Evolutionary conservation across 495 filamentous ascomycete species (phyloP).

Genomic region (Sabuloglossum arenarium): DNA sequence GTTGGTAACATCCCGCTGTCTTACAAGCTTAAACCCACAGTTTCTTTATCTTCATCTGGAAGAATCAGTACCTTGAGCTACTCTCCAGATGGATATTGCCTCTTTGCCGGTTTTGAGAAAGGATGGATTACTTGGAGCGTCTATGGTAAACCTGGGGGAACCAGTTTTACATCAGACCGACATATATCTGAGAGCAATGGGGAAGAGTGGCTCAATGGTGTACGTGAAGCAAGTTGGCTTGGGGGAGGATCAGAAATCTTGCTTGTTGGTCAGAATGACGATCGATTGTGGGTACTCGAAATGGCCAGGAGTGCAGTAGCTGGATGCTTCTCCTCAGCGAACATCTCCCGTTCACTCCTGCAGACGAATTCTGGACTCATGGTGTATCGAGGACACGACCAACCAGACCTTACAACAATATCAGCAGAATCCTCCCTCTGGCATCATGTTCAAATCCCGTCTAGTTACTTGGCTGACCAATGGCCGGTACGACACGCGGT

Average conservation of each 20-base stretch:
- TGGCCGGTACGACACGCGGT: constrained; percentile 79
- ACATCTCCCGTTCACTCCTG: constrained; percentile 71
- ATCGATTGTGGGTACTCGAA: constrained; percentile 70
- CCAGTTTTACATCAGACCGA: constrained; percentile 53
- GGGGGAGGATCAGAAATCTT: constrained; percentile 73
- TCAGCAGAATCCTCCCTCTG: constrained; percentile 83
- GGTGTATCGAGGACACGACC: constrained; percentile 81
- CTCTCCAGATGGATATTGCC: constrained; percentile 89
- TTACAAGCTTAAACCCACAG: constrained; percentile 47
- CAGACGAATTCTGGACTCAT: constrained; percentile 70
- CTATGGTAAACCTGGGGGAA: constrained; percentile 71
- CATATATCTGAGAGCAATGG: constrained; percentile 38
- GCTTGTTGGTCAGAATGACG: constrained; percentile 42
- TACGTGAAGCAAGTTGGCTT: constrained; percentile 62
- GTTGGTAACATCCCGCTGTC: constrained; percentile 84
- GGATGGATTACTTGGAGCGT: constrained; percentile 97
- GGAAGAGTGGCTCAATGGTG: constrained; percentile 64
- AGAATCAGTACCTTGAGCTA: constrained; percentile 55
- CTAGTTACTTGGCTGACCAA: constrained; percentile 65
- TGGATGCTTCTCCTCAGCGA: constrained; percentile 75
- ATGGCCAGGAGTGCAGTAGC: constrained; percentile 82
- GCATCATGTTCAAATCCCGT: constrained; percentile 77
- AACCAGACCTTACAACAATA: constrained; percentile 73
- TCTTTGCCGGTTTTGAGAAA: constrained; percentile 81
- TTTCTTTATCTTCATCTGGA: constrained; percentile 42